These are phyloP conservation scores for Sphagnum contortum DNA, from an alignment of 225 moss, liverwort and hornwort genomes.

Conservation along the genomic window DNA sequence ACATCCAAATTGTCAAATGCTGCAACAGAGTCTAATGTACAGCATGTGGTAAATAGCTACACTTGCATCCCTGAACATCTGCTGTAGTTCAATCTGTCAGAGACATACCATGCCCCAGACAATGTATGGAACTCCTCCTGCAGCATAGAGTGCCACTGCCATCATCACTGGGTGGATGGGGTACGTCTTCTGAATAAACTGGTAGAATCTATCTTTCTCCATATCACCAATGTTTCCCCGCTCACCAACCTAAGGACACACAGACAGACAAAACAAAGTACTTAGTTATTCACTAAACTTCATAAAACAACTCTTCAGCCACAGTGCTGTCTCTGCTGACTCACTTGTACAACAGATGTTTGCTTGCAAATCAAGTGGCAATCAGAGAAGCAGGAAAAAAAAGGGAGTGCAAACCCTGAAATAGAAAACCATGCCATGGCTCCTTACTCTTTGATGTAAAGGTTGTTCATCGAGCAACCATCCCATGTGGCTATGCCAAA, in stretches of 20 bases:
- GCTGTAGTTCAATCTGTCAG: too few relatives aligned
- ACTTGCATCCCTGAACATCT: too few relatives aligned
- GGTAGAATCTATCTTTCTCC: constrained; percentile 86
- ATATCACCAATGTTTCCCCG: constrained; percentile 74
- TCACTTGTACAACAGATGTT: too few relatives aligned
- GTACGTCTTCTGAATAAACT: constrained; percentile 83
- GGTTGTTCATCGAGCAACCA: constrained; percentile 79
- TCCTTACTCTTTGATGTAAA: constrained; percentile 70
- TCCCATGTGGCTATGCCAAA: constrained; percentile 97
- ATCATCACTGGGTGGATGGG: constrained; percentile 52
- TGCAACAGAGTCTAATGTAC: background rate
- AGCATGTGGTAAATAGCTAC: too few relatives aligned
- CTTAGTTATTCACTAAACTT: too few relatives aligned
- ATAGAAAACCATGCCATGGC: background rate
- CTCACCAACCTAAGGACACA: constrained; percentile 57
- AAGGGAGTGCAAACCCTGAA: too few relatives aligned
- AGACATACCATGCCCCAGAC: constrained; percentile 92
- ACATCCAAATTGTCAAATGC: background rate
- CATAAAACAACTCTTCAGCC: background rate
- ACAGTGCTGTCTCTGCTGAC: too few relatives aligned
- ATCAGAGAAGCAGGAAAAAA: too few relatives aligned
- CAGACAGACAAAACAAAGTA: background rate
- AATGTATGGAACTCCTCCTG: constrained; percentile 78
- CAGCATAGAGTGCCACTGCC: constrained; percentile 60
- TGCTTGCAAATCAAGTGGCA: too few relatives aligned